Conservation (phyloP, 2,329 filamentous ascomycete species). For the Claviceps quebecensis region DNA sequence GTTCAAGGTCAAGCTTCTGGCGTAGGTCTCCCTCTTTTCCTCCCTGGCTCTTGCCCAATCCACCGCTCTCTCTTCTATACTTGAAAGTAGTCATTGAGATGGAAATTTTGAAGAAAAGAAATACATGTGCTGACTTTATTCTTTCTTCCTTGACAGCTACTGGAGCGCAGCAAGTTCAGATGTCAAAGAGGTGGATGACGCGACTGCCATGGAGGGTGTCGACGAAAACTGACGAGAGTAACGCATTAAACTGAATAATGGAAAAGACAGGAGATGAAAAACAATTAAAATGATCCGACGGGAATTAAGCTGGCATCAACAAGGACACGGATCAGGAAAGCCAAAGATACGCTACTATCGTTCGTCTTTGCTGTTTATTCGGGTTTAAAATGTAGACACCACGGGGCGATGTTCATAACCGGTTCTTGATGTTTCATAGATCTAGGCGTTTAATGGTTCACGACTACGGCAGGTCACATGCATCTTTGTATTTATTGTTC, state of each 20-base stretch:
- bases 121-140: background rate
- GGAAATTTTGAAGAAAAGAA: background rate
- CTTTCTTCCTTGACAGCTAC: constrained; percentile 26
- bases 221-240: constrained; percentile 11
- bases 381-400: background rate
- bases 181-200: constrained; percentile 40
- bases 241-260: background rate
- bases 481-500: constrained; percentile 13
- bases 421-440: constrained; percentile 13
- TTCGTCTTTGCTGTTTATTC: constrained; percentile 6
- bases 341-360: background rate
- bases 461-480: constrained; percentile 13
- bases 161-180: constrained; percentile 46
- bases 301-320: constrained; percentile 4
- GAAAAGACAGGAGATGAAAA: background rate
- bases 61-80: background rate
- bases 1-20: constrained; percentile 70
- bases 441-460: constrained; percentile 22
- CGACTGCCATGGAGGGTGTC: constrained; percentile 24
- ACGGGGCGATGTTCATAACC: background rate
- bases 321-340: constrained; percentile 1
- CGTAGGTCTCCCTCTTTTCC: constrained; percentile 33
- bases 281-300: background rate
- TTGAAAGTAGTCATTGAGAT: background rate
- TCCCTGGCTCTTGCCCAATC: background rate